phyloP scores from a whole-genome alignment of 2,329 filamentous ascomycete genomes.

The Curvularia spicifera region DNA sequence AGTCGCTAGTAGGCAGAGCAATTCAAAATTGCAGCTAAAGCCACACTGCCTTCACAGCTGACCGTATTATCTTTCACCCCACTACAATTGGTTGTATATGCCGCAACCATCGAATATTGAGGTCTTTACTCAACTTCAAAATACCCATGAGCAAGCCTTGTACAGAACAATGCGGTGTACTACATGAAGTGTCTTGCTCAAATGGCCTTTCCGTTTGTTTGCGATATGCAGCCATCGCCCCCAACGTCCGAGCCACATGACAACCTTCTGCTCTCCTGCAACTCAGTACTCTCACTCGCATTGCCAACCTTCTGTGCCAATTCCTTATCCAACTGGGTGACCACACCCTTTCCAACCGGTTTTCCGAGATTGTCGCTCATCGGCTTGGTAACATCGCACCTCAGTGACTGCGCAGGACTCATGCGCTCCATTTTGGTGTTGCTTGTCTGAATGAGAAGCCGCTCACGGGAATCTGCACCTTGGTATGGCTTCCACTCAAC shows the following conservation, averaged over 20 bases:
- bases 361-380: constrained; percentile 21
- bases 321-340: constrained; percentile 13
- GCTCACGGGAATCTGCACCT: constrained; percentile 27
- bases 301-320: constrained; percentile 12
- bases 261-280: neutral
- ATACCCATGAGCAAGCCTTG: too few species aligned
- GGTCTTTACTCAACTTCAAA: too few species aligned
- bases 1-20: too few species aligned
- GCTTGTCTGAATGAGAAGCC: constrained; percentile 50
- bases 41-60: too few species aligned
- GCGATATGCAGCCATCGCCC: neutral
- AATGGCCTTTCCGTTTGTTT: neutral
- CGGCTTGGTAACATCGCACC: constrained; percentile 19
- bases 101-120: too few species aligned
- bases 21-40: too few species aligned
- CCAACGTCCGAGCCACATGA: neutral
- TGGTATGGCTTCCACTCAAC: constrained; percentile 61
- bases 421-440: constrained; percentile 51
- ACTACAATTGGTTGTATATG: too few species aligned
- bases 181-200: too few species aligned
- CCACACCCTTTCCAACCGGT: constrained; percentile 12
- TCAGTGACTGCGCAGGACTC: constrained; percentile 13
- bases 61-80: too few species aligned
- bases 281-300: constrained; percentile 12
- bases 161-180: too few species aligned